Evolutionary conservation across 1,284 basidiomycete species (phyloP), one percentile per base, ranked within the genome.

Genomic region (Gymnopus androsaceus): DNA sequence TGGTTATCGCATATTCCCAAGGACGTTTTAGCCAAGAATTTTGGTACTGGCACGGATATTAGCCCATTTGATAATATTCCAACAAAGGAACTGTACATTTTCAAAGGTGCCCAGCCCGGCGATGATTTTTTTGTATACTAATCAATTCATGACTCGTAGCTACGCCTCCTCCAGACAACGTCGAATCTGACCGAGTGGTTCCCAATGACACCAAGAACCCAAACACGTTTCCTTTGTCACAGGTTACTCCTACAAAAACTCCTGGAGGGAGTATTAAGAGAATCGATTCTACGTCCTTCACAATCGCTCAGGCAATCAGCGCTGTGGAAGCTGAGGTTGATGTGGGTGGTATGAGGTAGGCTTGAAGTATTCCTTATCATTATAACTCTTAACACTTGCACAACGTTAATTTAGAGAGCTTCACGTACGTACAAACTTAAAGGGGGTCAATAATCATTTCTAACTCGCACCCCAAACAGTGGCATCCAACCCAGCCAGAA

Each of bases 251-350:
- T 77, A 1, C 79, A 72, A 0, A 66, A 70, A 72, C 40, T 85
- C 84, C 19, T n/a, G n/a, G n/a, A n/a, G 87, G 86, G 7, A 73
- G 76, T 1, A 75, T 82, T 49, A 88, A 88, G 65, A 75, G 87
- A 19, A 75, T 83, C 17, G 87, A 89, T 61, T 77, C 77, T 0
- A 71, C 66, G 30, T 78, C 77, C 17, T 89, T 90, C 69, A 72
- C 72, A 28, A 80, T 79, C 3, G 70, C 84, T 7, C 74, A 76
- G 55, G 81, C 77, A 4, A 80, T 88, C 37, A 77, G 81, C n/a
- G n/a, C n/a, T 0, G 75, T 88, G 30, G 75, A 85, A 49, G 77
- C 76, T 30, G 83, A 7, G 31, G 31, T 33, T 33, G 31, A 14
- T 33, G 31, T 33, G 31, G 31, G 31, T n/a, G 31, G 31, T 33